These are phyloP conservation scores for Sphaerulina populicola DNA, from an alignment of 2,329 filamentous ascomycete species.

Conservation along the genomic window DNA sequence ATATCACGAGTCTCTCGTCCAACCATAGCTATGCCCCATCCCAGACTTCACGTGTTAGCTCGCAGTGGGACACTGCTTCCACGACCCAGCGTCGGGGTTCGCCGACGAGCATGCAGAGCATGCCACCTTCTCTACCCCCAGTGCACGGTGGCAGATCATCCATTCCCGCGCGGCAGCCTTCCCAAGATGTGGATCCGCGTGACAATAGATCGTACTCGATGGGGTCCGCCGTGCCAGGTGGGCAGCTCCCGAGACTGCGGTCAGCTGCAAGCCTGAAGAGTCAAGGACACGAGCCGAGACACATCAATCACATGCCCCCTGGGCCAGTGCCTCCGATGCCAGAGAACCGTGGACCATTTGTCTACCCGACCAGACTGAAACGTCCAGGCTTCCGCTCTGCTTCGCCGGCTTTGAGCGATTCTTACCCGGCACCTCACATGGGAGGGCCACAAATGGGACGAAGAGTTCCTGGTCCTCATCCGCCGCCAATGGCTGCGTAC, in stretches of 20 bases:
- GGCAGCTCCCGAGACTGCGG: slow-evolving; percentile 36
- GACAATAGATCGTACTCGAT: slow-evolving; percentile 40
- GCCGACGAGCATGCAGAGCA: slow-evolving; percentile 37
- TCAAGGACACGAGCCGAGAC: slow-evolving; percentile 32
- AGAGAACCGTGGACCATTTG: slow-evolving; percentile 35
- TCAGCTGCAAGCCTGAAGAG: slow-evolving; percentile 41
- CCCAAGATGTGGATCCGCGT: slow-evolving; percentile 22
- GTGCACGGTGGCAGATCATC: slow-evolving; percentile 18
- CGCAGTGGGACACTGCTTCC: slow-evolving; percentile 36
- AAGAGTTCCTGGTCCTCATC: slow-evolving; percentile 21
- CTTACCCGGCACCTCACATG: slow-evolving; percentile 26
- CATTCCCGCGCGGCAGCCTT: slow-evolving; percentile 19
- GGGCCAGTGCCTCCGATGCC: slow-evolving; percentile 28
- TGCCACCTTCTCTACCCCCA: slow-evolving; percentile 35
- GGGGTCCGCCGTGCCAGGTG: slow-evolving; percentile 32
- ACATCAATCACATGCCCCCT: slow-evolving; percentile 27
- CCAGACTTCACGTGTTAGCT: slow-evolving; percentile 36
- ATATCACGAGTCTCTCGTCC: slow-evolving; percentile 16
- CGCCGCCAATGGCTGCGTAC: slow-evolving; percentile 24
- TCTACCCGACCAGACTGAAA: slow-evolving; percentile 38
- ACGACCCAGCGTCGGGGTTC: slow-evolving; percentile 34
- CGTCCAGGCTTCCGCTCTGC: slow-evolving; percentile 37
- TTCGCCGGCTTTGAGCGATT: slow-evolving; percentile 41
- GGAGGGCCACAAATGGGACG: slow-evolving; percentile 21
- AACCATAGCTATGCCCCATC: slow-evolving; percentile 34